phyloP scores from a whole-genome alignment of 352 stramenopile species.

The Pythium sukuiense region DNA sequence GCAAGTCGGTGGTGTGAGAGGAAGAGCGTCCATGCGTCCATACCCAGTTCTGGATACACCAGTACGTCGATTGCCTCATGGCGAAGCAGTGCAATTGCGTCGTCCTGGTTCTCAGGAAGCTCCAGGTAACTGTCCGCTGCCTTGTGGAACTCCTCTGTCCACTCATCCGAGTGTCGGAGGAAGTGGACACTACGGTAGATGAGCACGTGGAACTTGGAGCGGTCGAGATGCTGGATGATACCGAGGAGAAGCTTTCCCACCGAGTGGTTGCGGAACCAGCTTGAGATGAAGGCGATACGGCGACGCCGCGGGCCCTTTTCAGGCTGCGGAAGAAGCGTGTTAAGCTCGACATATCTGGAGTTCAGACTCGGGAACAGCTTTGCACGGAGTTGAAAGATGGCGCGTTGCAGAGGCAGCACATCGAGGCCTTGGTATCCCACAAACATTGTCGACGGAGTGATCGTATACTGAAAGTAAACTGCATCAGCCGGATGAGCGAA shows the following conservation, averaged over 20 bases:
- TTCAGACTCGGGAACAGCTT: slow-evolving; percentile 39
- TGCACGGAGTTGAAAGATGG: slow-evolving; percentile 34
- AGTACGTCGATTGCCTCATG: slow-evolving; percentile 66
- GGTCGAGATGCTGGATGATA: slow-evolving; percentile 51
- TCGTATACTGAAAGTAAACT: slow-evolving; percentile 52
- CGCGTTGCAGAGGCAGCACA: slow-evolving; percentile 24
- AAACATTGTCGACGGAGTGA: slow-evolving; percentile 68
- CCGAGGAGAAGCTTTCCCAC: slow-evolving; percentile 65
- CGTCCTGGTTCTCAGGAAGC: slow-evolving; percentile 35
- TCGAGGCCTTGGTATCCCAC: slow-evolving; percentile 54
- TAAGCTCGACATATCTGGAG: slow-evolving; percentile 17
- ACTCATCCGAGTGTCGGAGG: slow-evolving; percentile 41
- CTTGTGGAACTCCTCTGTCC: slow-evolving; percentile 41
- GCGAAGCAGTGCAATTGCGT: slow-evolving; percentile 40
- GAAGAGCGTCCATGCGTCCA: slow-evolving; percentile 75
- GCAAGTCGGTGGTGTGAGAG: slow-evolving; percentile 75
- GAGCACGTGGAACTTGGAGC: slow-evolving; percentile 46
- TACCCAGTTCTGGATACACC: slow-evolving; percentile 83
- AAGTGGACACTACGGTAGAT: slow-evolving; percentile 63
- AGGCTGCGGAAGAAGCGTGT: slow-evolving; percentile 11
- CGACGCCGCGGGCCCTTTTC: slow-evolving; percentile 19
- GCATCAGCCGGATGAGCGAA: slow-evolving; percentile 35
- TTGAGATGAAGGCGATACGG: slow-evolving; percentile 57
- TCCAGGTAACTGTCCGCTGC: slow-evolving; percentile 51
- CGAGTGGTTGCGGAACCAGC: slow-evolving; percentile 66